Evolutionary conservation across 805 yeast genomes (phyloP).

Genomic region (Candida ipomoeae): DNA sequence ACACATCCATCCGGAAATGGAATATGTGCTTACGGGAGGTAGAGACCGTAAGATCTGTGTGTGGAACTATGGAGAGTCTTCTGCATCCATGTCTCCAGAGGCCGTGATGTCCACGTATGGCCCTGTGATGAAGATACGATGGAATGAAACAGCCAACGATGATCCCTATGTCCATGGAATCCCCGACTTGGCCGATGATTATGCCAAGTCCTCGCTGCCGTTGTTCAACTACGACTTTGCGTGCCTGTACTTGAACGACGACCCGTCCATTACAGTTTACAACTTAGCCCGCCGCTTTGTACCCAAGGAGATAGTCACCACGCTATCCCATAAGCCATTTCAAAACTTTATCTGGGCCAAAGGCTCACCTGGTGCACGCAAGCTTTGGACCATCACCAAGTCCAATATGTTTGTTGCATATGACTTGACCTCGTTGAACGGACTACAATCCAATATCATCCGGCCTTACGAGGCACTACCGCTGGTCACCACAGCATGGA

Average conservation of each 20-base stretch:
- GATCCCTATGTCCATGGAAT: constrained; percentile 26
- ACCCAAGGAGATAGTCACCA: constrained; percentile 64
- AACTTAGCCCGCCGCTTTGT: constrained; percentile 66
- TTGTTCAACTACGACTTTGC: constrained; percentile 66
- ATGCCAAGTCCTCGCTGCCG: constrained; percentile 12
- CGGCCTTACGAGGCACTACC: constrained; percentile 49
- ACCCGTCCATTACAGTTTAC: constrained; percentile 65
- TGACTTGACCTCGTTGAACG: constrained; percentile 23
- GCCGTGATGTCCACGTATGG: constrained; percentile 68
- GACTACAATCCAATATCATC: constrained; percentile 21
- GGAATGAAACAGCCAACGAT: constrained; percentile 41
- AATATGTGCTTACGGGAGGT: constrained; percentile 87
- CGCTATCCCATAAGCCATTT: constrained; percentile 40
- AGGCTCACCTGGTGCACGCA: constrained; percentile 20
- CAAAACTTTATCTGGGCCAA: constrained; percentile 43
- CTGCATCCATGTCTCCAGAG: constrained; percentile 49
- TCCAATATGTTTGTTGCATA: constrained; percentile 35
- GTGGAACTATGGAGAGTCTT: constrained; percentile 50
- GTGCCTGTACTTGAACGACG: constrained; percentile 68
- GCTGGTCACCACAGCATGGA: constrained; percentile 56
- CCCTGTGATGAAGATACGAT: constrained; percentile 71
- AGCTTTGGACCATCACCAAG: constrained; percentile 39
- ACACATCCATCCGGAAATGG: constrained; percentile 83
- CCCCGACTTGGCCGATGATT: constrained; percentile 20
- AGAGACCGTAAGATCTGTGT: constrained; percentile 79